Conservation (phyloP, 2,329 filamentous ascomycete species). For the Emericellopsis atlantica region DNA sequence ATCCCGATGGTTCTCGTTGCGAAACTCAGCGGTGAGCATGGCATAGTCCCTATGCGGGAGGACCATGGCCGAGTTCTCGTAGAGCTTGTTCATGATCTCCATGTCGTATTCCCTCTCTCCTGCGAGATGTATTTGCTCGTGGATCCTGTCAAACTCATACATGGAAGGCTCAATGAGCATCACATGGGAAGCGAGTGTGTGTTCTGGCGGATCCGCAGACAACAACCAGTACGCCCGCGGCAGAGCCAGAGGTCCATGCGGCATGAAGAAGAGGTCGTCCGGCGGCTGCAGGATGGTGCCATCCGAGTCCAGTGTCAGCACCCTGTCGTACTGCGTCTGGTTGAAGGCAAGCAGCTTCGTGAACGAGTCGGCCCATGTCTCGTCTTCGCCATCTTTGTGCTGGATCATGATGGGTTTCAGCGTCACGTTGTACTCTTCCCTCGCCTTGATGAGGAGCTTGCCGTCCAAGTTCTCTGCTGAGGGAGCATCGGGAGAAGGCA, state of each 20-base stretch:
- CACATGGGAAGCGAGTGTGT: slow-evolving; percentile 47
- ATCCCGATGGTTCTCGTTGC: slow-evolving; percentile 23
- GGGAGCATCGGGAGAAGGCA: slow-evolving; percentile 8
- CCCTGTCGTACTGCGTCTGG: slow-evolving; percentile 43
- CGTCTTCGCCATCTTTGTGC: slow-evolving; percentile 8
- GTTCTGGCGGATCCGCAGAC: slow-evolving; percentile 17
- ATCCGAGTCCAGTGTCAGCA: slow-evolving; percentile 44
- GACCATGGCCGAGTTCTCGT: slow-evolving; percentile 42
- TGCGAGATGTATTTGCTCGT: slow-evolving; percentile 9
- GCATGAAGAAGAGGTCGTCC: slow-evolving; percentile 59
- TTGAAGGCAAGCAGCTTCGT: slow-evolving; percentile 59
- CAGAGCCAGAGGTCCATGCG: slow-evolving; percentile 46
- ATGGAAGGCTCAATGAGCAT: slow-evolving; percentile 48
- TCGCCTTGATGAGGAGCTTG: slow-evolving; percentile 21
- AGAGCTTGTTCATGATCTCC: slow-evolving; percentile 54
- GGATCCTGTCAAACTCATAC: slow-evolving; percentile 28
- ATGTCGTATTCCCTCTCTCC: slow-evolving; percentile 42
- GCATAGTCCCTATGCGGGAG: slow-evolving; percentile 52
- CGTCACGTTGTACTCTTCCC: slow-evolving; percentile 26
- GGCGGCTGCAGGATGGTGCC: slow-evolving; percentile 44
- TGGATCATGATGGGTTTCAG: slow-evolving; percentile 23
- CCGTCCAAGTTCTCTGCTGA: slow-evolving; percentile 13
- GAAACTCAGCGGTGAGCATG: slow-evolving; percentile 49
- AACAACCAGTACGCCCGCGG: slow-evolving; percentile 59
- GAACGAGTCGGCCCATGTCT: slow-evolving; percentile 49